phyloP scores from a whole-genome alignment of 2,329 filamentous ascomycete genomes.

The Calonectria fujianensis region DNA sequence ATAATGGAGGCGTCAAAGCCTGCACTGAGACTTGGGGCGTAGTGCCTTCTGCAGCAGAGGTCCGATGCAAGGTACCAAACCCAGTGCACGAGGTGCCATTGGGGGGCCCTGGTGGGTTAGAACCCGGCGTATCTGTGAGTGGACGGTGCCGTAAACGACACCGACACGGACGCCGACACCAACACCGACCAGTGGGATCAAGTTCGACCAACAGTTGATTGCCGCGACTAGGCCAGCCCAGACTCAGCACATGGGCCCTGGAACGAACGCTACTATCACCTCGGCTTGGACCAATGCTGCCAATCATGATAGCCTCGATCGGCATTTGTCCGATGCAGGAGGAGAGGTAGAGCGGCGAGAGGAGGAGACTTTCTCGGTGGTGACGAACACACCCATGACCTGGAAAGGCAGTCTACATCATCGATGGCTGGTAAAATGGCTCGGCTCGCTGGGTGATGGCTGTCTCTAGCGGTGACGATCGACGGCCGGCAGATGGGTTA shows the following conservation, averaged over 20 bases:
- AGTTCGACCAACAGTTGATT: conserved; percentile 1
- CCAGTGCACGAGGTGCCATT: conserved; percentile 41
- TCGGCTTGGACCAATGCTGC: conserved; percentile 33
- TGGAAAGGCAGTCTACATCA: conserved; percentile 32
- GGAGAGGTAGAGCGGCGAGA: conserved; percentile 35
- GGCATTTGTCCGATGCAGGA: conserved; percentile 41
- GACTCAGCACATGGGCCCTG: conserved; percentile 29
- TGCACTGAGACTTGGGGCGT: conserved; percentile 34
- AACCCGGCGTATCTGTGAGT: conserved; percentile 28
- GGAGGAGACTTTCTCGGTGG: conserved; percentile 39
- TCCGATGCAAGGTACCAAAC: conserved; percentile 55
- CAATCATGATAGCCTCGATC: conserved; percentile 22
- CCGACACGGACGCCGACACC: conserved; percentile 32
- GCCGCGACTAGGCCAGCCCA: conserved; percentile 15
- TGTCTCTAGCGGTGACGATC: conserved; percentile 47
- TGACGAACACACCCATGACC: conserved; percentile 44
- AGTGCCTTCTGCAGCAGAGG: conserved; percentile 47
- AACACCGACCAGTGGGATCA: conserved; percentile 10
- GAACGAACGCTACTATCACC: conserved; percentile 16
- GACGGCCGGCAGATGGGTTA: conserved; percentile 47
- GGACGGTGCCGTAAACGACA: conserved; percentile 43
- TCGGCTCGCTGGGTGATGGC: conserved; percentile 40
- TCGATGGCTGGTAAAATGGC: conserved; percentile 32
- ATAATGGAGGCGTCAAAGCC: conserved; percentile 52
- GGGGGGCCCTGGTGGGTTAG: neutral